phyloP scores from a whole-genome alignment of 352 stramenopile genomes.

The Pythium dissimile region DNA sequence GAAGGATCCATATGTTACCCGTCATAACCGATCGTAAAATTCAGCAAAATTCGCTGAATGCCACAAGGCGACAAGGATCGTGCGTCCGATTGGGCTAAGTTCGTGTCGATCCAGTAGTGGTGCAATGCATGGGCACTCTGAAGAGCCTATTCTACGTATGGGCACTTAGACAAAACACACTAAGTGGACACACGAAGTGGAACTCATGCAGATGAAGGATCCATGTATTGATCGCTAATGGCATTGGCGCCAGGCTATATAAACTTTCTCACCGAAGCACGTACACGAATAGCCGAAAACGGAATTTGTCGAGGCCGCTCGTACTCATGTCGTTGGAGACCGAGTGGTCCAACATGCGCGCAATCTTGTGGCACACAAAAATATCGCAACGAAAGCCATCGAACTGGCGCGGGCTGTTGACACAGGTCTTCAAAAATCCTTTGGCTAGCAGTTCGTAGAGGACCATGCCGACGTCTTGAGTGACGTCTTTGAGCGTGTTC shows the following conservation, averaged over 20 bases:
- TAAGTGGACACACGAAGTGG: neutral
- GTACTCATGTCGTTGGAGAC: conserved; percentile 6
- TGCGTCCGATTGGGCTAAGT: neutral
- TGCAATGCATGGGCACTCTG: too few relatives aligned
- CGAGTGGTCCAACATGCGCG: neutral
- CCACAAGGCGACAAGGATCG: too few relatives aligned
- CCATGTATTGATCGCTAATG: neutral
- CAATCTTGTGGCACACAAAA: conserved; percentile 16
- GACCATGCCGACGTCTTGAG: neutral
- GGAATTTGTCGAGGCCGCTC: neutral
- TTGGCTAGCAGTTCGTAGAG: neutral
- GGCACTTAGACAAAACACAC: neutral
- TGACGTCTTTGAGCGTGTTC: neutral
- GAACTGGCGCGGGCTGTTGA: neutral
- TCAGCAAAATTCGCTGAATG: neutral
- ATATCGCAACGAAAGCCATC: conserved; percentile 7
- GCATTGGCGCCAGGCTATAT: neutral
- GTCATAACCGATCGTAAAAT: neutral
- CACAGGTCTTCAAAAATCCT: neutral
- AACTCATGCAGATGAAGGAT: neutral
- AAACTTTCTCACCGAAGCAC: conserved; percentile 4
- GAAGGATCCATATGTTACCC: neutral
- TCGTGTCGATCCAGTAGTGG: too few relatives aligned
- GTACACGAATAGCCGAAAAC: conserved; percentile 7
- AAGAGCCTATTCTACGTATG: too few relatives aligned